phyloP scores from a whole-genome alignment of 2,329 filamentous ascomycete species.

The Epichloe sibirici region DNA sequence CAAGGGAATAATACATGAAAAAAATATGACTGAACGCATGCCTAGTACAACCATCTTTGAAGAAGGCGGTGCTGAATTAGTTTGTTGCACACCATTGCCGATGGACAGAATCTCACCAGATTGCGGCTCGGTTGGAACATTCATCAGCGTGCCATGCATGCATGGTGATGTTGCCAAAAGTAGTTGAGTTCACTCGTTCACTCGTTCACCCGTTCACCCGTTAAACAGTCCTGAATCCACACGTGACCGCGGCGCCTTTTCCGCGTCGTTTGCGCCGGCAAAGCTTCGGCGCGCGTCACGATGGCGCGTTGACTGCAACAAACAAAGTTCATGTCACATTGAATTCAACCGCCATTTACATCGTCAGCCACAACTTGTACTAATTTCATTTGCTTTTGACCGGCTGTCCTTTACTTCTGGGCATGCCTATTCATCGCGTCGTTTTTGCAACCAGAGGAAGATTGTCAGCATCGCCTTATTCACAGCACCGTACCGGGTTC shows the following conservation, averaged over 20 bases:
- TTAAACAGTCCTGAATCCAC: background rate
- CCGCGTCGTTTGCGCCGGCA: conserved; percentile 18
- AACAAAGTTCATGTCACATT: background rate
- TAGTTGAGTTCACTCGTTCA: background rate
- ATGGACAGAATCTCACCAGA: too few relatives aligned
- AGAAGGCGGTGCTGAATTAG: too few relatives aligned
- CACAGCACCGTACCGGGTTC: background rate
- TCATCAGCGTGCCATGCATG: too few relatives aligned
- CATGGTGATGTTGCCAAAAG: background rate
- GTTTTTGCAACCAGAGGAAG: background rate
- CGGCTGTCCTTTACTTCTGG: background rate
- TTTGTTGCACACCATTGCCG: too few relatives aligned
- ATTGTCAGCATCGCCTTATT: background rate
- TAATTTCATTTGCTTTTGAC: background rate
- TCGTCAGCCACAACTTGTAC: background rate
- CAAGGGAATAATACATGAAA: too few relatives aligned
- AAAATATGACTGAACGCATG: too few relatives aligned
- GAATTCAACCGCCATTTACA: background rate
- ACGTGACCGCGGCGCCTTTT: conserved; percentile 5
- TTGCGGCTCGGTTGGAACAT: too few relatives aligned
- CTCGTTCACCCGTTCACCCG: background rate
- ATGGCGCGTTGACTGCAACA: conserved; percentile 6
- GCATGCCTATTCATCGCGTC: background rate
- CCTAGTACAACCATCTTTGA: too few relatives aligned
- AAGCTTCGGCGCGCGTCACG: conserved; percentile 24